Base-by-base conservation (phyloP, 2,329 filamentous ascomycete species). In the Coniella vitis region DNA sequence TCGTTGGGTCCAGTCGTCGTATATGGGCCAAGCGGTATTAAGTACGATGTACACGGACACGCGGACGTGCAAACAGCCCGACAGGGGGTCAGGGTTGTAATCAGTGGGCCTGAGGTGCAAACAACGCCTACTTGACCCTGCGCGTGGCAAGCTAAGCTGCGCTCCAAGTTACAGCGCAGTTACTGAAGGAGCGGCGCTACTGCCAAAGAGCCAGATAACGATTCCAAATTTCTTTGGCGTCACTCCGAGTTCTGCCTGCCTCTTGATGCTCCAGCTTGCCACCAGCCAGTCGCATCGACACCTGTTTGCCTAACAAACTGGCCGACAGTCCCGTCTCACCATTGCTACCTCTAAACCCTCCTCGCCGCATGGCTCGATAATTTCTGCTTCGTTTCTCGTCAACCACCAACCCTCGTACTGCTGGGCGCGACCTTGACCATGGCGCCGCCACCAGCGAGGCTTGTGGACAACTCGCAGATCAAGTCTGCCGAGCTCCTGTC, bases 381-480 rank as follows among this genome's bases (percentile, higher is more conserved):
- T 42, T 32, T 4, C 17, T 21, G 35, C 35, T 21, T 17, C 22
- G 37, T 31, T 45, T 20, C 31, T 41, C 39, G 38, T 36, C 32
- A 29, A 5, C 25, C 25, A 37, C 40, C 32, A 38, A 37, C 19
- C 16, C 47, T 47, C 38, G 8, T 41, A 17, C 41, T 45, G 48
- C 44, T 43, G 45, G 37, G 20, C 25, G 31, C 37, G 31, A 37
- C 38, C 35, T 29, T 37, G 43, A 48, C 58, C 63, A 86, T 86
- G 83, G 76, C 84, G 71, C 59, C 62, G 45, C 46, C 49, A 29
- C 51, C 47, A 25, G 37, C 47, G 44, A 48, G 44, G 21, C 86
- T 98, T 68, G 90, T 97, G 68, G 87, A 95, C 71, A 91, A 89
- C 69, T 71, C 84, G 59, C 88, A 95, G 76, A 95, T 98, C 68